Conservation (phyloP, 441 rosid species). For the Mallotus repandus region DNA sequence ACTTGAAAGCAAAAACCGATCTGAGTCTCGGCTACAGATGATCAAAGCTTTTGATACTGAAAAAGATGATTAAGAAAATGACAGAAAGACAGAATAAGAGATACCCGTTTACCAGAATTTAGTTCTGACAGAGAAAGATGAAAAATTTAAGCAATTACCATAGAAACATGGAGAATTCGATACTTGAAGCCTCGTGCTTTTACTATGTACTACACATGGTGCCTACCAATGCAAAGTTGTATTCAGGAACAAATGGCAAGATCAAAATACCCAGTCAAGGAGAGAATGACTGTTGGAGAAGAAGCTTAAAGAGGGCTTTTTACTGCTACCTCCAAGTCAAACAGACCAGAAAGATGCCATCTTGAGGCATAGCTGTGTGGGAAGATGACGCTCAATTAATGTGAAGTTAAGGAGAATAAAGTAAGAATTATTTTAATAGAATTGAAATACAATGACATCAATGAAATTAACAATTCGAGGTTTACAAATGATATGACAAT, state of each 20-base stretch:
- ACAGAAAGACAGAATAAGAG: not conserved
- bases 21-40: conserved; percentile 5
- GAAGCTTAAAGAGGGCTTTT: too few species aligned
- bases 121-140: not conserved
- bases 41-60: not conserved
- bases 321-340: conserved; percentile 12
- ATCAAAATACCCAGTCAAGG: too few species aligned
- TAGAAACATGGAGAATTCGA: conserved; percentile 7
- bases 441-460: too few species aligned
- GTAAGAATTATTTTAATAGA: too few species aligned
- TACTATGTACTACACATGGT: not conserved
- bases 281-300: too few species aligned
- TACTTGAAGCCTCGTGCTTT: not conserved
- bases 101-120: conserved; percentile 1
- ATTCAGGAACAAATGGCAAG: not conserved
- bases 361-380: not conserved
- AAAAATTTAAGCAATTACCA: conserved; percentile 6
- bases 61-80: not conserved
- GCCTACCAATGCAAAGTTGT: not conserved
- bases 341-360: not conserved
- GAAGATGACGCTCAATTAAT: not conserved
- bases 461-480: too few species aligned
- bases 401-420: too few species aligned
- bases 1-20: not conserved
- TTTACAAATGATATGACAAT: too few species aligned